phyloP scores from a whole-genome alignment of 495 filamentous ascomycete species.

The Hypoxylon crocopeplum region DNA sequence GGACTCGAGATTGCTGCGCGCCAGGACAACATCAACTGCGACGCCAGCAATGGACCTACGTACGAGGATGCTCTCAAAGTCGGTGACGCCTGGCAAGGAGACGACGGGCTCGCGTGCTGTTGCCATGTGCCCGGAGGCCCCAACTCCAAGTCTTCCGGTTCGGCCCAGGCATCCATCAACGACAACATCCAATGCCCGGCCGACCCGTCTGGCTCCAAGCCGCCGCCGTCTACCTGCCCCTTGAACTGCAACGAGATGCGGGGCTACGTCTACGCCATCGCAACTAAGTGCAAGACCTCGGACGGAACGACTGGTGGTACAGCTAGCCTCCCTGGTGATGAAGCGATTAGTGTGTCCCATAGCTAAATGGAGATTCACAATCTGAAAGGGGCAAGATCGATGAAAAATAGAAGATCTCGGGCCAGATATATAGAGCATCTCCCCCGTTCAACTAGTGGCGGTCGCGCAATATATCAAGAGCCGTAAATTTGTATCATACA shows the following conservation, averaged over 20 bases:
- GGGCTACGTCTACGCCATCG: constrained; percentile 22
- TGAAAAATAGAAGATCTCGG: not conserved
- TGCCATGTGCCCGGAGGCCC: constrained; percentile 13
- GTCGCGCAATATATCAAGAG: not conserved
- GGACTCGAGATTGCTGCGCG: not conserved
- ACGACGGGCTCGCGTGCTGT: constrained; percentile 10
- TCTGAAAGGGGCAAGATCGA: not conserved
- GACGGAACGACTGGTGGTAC: constrained; percentile 16
- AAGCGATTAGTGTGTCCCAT: constrained; percentile 4
- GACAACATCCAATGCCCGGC: constrained; percentile 13
- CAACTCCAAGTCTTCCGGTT: constrained; percentile 4
- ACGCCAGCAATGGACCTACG: constrained; percentile 5
- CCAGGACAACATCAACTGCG: constrained; percentile 1
- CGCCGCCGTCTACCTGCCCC: constrained; percentile 8
- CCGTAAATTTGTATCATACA: not conserved
- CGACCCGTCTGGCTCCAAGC: constrained; percentile 4
- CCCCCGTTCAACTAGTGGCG: not conserved
- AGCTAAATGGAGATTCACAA: no score
- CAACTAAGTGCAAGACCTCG: constrained; percentile 15
- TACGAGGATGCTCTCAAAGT: constrained; percentile 21
- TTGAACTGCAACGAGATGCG: constrained; percentile 22
- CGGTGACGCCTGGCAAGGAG: constrained; percentile 19
- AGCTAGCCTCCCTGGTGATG: not conserved
- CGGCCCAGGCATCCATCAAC: constrained; percentile 15
- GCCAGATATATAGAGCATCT: not conserved